Evolutionary conservation across 2,329 filamentous ascomycete genomes (phyloP).

Genomic region (Cryphonectria carpinicola): DNA sequence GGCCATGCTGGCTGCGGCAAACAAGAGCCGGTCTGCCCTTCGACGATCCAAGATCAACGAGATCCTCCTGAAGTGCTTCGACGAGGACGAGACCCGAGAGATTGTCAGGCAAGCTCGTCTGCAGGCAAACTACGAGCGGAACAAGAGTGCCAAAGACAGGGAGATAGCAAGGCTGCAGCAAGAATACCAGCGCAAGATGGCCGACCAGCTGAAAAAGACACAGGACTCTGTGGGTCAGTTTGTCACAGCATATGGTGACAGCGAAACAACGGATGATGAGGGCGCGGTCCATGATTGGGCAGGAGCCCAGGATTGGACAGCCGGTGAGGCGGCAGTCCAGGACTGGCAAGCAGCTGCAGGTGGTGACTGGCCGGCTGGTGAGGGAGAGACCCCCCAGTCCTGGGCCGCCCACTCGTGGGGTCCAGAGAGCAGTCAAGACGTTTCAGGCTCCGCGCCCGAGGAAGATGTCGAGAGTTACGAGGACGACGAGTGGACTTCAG

Average conservation of each 20-base stretch:
- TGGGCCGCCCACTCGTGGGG: background rate
- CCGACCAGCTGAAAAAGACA: background rate
- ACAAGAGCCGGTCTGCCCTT: background rate
- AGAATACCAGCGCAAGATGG: constrained; percentile 1
- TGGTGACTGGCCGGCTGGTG: background rate
- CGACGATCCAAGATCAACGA: constrained; percentile 1
- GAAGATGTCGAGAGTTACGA: background rate
- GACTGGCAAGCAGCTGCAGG: background rate
- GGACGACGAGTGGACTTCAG: background rate
- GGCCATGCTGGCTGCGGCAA: background rate
- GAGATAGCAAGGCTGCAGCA: background rate
- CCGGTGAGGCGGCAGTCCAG: too few relatives aligned
- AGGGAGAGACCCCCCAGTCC: background rate
- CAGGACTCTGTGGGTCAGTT: background rate
- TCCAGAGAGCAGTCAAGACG: background rate
- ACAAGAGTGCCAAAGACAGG: background rate
- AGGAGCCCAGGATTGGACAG: background rate
- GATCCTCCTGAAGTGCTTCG: background rate
- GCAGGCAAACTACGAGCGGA: background rate
- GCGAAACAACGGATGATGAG: background rate
- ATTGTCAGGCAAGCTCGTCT: background rate
- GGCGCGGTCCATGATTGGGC: background rate
- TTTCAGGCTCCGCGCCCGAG: background rate
- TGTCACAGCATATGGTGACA: background rate
- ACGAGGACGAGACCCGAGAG: background rate